Percentiles rank a stretch among this genome's conserved stretches.
Conservation (phyloP, 2,329 filamentous ascomycete genomes). For the Fulvia fulva region DNA sequence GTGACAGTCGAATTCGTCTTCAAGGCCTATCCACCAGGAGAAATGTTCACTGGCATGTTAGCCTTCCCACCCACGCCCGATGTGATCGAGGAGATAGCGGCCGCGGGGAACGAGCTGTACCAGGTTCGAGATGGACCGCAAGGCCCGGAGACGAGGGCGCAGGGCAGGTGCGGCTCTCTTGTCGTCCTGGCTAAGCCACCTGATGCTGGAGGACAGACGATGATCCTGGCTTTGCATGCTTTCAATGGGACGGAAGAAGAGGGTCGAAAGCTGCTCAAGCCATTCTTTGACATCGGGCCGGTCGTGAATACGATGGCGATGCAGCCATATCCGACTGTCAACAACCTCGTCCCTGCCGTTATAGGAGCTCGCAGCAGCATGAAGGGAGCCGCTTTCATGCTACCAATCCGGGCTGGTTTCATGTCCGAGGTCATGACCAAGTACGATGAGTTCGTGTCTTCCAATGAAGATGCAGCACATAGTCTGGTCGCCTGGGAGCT, state of each 20-base stretch:
- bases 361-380: constrained; percentile 24
- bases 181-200: constrained; percentile 24
- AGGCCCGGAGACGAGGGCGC: constrained; percentile 16
- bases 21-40: constrained; percentile 31
- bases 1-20: constrained; percentile 45
- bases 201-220: constrained; percentile 21
- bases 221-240: constrained; percentile 19
- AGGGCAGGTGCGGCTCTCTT: constrained; percentile 17
- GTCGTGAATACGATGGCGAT: constrained; percentile 21
- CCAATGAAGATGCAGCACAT: constrained; percentile 19
- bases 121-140: constrained; percentile 10
- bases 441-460: constrained; percentile 20
- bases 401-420: constrained; percentile 24
- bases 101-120: constrained; percentile 23
- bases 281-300: constrained; percentile 23
- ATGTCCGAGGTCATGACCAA: constrained; percentile 18
- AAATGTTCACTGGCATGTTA: constrained; percentile 37
- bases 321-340: constrained; percentile 22
- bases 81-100: constrained; percentile 18
- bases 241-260: constrained; percentile 21
- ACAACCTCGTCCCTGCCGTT: constrained; percentile 21
- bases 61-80: constrained; percentile 31
- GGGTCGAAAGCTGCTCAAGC: constrained; percentile 20
- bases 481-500: constrained; percentile 26
- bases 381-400: constrained; percentile 27